phyloP scores from a whole-genome alignment of 2,329 filamentous ascomycete species.

The Huntiella decipiens region DNA sequence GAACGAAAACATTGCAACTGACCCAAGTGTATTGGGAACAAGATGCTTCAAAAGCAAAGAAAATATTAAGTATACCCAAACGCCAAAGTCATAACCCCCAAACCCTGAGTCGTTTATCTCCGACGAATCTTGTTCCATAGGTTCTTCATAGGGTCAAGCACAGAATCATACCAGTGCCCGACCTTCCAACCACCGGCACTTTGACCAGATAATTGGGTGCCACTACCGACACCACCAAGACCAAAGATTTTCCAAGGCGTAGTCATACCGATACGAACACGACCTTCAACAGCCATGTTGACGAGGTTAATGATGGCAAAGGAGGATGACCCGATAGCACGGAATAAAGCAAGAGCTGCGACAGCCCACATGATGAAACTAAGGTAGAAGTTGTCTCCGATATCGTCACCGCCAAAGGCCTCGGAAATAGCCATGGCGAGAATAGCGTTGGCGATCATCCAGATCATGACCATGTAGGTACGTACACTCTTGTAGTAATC shows the following conservation, averaged over 20 bases:
- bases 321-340: slow-evolving; percentile 60
- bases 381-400: slow-evolving; percentile 75
- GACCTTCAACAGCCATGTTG: slow-evolving; percentile 72
- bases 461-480: slow-evolving; percentile 92
- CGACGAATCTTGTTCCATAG: slow-evolving; percentile 6
- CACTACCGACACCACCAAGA: not conserved
- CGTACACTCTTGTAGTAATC: slow-evolving; percentile 96
- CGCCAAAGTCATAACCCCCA: not conserved
- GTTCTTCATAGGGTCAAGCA: slow-evolving; percentile 10
- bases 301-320: slow-evolving; percentile 73
- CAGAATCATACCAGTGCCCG: slow-evolving; percentile 9
- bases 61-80: not conserved
- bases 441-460: slow-evolving; percentile 83
- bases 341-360: slow-evolving; percentile 68
- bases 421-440: slow-evolving; percentile 88
- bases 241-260: slow-evolving; percentile 18
- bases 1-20: not conserved
- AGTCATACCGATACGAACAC: slow-evolving; percentile 43
- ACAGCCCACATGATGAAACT: slow-evolving; percentile 88
- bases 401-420: slow-evolving; percentile 51
- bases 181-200: slow-evolving; percentile 10
- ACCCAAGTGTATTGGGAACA: no score
- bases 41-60: not conserved
- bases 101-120: not conserved
- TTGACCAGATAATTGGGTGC: not conserved